Evolutionary conservation across 23 red algal genomes (phyloP).

Genomic region (Gracilaria domingensis): DNA sequence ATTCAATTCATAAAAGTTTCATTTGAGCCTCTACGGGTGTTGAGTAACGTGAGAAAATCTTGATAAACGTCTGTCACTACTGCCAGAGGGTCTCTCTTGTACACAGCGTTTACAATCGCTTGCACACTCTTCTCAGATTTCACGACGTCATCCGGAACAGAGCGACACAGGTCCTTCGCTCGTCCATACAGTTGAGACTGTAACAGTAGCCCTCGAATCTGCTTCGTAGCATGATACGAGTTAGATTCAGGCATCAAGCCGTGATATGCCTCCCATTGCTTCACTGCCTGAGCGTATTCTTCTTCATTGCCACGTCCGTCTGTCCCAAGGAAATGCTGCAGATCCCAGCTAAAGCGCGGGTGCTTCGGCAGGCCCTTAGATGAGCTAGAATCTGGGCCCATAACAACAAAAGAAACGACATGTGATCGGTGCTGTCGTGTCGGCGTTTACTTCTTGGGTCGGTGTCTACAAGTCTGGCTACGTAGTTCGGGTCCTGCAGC

Average conservation of each 20-base stretch:
- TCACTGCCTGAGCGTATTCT: background rate
- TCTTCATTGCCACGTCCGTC: background rate
- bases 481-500: too few relatives aligned
- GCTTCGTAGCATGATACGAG: background rate
- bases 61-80: background rate
- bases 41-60: background rate
- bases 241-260: background rate
- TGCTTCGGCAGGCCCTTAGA: background rate
- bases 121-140: background rate
- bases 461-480: too few relatives aligned
- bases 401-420: too few relatives aligned
- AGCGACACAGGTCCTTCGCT: background rate
- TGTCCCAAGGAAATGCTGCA: background rate
- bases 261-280: background rate
- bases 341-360: background rate
- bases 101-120: slow-evolving; percentile 10
- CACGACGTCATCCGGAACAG: background rate
- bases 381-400: background rate
- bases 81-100: background rate
- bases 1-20: background rate
- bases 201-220: background rate
- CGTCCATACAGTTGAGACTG: slow-evolving; percentile 35
- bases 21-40: background rate
- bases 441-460: too few relatives aligned
- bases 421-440: too few relatives aligned